Evolutionary conservation across 2,329 filamentous ascomycete genomes (phyloP), one percentile per base, ranked within the genome.

Genomic region (Didymella glomerata): DNA sequence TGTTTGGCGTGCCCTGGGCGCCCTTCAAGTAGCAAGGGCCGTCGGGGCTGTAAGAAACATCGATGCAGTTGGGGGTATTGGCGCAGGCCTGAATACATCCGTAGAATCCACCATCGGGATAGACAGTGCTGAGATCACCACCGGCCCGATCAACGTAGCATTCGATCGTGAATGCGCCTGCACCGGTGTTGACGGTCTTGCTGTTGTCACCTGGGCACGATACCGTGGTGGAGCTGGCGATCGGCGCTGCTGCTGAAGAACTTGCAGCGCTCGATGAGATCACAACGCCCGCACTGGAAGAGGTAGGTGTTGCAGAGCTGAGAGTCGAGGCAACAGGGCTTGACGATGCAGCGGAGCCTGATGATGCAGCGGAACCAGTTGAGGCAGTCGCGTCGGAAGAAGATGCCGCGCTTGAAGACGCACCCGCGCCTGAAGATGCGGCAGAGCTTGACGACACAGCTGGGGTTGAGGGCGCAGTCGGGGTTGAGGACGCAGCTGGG

Each of bases 341-440:
- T 32, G 45, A 48, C 1, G 45, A 36, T 1, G 45, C 18, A 24
- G n/a, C 36, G 8, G n/a, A 20, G 9, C 36, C 14, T 16, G 32
- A 14, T 8, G 30, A 32, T 9, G 30, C 30, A 14, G n/a, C 36
- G 8, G n/a, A 20, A 20, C 36, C 14, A 13, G 32, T 32, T 8
- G 30, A 32, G 30, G 30, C 30, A 14, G 30, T 11, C 9, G 30
- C 30, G 30, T 11, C 13, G 30, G 30, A 13, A 13, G 30, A 32
- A 32, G 30, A 32, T 32, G 30, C 30, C 10, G 27, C 8, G 27
- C 38, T 57, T 13, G 53, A 40, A n/a, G 54, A 27, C n/a, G 45
- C 30, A 24, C 32, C 30, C 5, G 32, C 25, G 36, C 34, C 52
- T 18, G 42, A 45, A 30, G 42, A 18, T 18, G 24, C 22, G 7